Evolutionary conservation across 2,329 filamentous ascomycete genomes (phyloP), one percentile per base, ranked within the genome.

Genomic region (Ceratocystis variospora): DNA sequence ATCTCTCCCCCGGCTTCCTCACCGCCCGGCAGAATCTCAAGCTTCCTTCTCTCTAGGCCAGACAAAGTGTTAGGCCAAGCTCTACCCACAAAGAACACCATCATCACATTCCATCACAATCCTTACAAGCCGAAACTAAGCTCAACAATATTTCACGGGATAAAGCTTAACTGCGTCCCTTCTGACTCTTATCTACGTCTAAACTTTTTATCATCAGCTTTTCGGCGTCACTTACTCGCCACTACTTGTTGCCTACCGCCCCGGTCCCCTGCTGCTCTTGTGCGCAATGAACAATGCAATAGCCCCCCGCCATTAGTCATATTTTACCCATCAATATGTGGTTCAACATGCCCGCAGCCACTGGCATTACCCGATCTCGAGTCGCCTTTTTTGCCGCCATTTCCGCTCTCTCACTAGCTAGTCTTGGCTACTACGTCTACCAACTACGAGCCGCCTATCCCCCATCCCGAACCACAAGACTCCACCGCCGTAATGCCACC

Each of bases 401-500:
- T 48, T 82, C 84, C 46, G 80, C 80, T 59, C 73, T 83, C 59
- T 81, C 83, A 1, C 81, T 83, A 55, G 79, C 78, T 10, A 84
- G 81, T 62, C 75, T 82, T 65, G 79, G 81, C 66, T 87, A 85
- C 73, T 72, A 72, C 71, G 67, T 74, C 73, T 57, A 71, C 71
- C 70, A 68, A 67, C 71, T 69, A 71, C 71, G 69, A 45, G 25
- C 48, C 8, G 48, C n/a, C 22, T 59, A 22, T n/a, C 68, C 70
- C 17, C 68, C 69, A 63, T 67, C 68, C 69, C 69, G 61, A 70
- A 15, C 19, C 68, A 72, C 44, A 41, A 73, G 74, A 15, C 76
- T 89, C 37, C 86, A 83, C 70, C 79, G 87, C 69, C 86, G 86
- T 72, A 89, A 88, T 74, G 87, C 87, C 10, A 73, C 89, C 46